These are phyloP conservation scores for Gracilaria gracilis DNA, from an alignment of 23 red algal genomes.

Conservation along the genomic window DNA sequence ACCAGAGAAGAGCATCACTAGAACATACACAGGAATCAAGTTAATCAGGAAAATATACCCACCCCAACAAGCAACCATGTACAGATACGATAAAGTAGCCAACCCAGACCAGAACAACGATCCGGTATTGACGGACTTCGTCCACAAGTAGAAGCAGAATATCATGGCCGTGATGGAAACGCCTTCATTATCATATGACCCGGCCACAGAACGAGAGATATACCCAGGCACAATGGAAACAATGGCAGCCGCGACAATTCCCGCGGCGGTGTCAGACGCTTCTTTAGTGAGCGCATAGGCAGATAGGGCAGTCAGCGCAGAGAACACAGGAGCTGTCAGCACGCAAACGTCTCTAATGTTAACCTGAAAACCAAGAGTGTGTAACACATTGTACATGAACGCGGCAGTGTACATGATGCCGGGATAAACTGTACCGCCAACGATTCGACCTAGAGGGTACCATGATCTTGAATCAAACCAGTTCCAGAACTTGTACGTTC, in stretches of 20 bases:
- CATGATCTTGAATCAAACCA: conserved; percentile 99
- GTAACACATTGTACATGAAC: conserved; percentile 84
- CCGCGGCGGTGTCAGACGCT: conserved; percentile 69
- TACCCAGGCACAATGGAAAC: conserved; percentile 97
- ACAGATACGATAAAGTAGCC: conserved; percentile 86
- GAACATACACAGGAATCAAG: conserved; percentile 96
- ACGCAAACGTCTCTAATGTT: conserved; percentile 98
- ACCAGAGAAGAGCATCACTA: conserved; percentile 90
- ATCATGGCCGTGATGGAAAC: conserved; percentile 98
- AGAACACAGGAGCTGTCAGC: conserved; percentile 92
- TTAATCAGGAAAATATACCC: conserved; percentile 99
- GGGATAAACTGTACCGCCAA: conserved; percentile 98
- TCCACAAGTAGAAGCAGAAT: conserved; percentile 89
- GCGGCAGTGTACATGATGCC: conserved; percentile 99
- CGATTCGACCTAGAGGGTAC: conserved; percentile 98
- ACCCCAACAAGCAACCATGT: conserved; percentile 99
- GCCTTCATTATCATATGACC: conserved; percentile 98
- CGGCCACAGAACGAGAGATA: conserved; percentile 93
- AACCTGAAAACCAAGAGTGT: conserved; percentile 82
- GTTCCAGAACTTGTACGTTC: conserved; percentile 98
- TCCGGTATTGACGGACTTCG: conserved; percentile 92
- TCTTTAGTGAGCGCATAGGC: conserved; percentile 88
- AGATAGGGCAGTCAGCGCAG: conserved; percentile 91
- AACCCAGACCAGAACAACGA: conserved; percentile 86
- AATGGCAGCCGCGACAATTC: conserved; percentile 90